Percentiles rank a stretch among this genome's conserved stretches.
Evolutionary conservation across 2,329 filamentous ascomycete genomes (phyloP).

Genomic region (Sporothrix phasma): DNA sequence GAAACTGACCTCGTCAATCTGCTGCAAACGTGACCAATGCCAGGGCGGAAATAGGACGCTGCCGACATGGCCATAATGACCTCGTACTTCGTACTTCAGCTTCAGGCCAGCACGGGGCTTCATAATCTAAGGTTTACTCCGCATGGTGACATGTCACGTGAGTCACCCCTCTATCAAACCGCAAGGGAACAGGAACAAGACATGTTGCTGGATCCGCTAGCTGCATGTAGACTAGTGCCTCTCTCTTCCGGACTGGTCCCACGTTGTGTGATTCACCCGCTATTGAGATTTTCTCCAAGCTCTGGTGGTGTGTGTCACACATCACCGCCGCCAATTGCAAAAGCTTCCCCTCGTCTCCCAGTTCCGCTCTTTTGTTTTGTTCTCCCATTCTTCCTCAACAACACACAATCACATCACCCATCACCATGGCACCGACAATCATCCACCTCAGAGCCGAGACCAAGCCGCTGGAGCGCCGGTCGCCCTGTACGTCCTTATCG

Average conservation of each 20-base stretch:
- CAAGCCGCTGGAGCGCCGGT: constrained; percentile 22
- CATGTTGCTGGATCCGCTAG: background rate
- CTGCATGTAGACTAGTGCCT: background rate
- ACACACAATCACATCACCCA: background rate
- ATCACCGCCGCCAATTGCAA: background rate
- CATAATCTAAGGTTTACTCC: too few species aligned
- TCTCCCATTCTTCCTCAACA: background rate
- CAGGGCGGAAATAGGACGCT: background rate
- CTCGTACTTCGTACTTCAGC: too few species aligned
- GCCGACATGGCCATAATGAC: too few species aligned
- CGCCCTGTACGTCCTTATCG: constrained; percentile 13
- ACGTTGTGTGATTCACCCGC: background rate
- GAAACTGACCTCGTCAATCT: constrained; percentile 6
- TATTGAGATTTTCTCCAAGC: background rate
- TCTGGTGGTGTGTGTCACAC: constrained; percentile 6
- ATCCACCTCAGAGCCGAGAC: constrained; percentile 20
- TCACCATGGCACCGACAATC: constrained; percentile 1
- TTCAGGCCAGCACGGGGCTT: too few species aligned
- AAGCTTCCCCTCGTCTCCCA: background rate
- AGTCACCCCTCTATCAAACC: background rate
- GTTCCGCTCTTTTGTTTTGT: background rate
- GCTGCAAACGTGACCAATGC: background rate
- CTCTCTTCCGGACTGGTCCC: background rate
- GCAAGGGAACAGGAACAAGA: background rate
- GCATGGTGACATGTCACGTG: background rate